Base-by-base conservation (phyloP, 2,329 filamentous ascomycete genomes). In the Botrytis fabae region DNA sequence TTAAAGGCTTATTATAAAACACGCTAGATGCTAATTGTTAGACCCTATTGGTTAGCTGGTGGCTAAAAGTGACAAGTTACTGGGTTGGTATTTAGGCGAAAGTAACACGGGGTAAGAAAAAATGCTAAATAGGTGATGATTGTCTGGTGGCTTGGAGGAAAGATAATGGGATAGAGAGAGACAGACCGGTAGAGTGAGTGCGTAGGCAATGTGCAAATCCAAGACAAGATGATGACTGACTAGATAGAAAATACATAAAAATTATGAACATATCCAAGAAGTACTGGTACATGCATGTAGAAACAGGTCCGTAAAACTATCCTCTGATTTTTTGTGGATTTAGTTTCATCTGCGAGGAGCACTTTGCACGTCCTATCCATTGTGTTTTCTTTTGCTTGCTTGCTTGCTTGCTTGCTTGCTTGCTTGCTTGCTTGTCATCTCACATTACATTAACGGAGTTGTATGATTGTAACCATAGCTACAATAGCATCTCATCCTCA, bases 61-160 rank as follows among this genome's bases (percentile, higher is more conserved):
- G 68, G 35, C 54, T 70, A 62, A 40, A 40, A 70, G 38, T 46
- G 68, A 61, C 54, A 70, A 70, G 54, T 32, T 28, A 40, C 59
- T 62, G 40, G 35, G 28, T 38, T 70, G n/a, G 9, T 7, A 18
- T 65, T 65, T 65, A 66, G 46, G 25, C 64, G 64, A 66, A 35
- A 66, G 64, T 66, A 54, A 40, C 64, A 66, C 64, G 64, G 64
- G 64, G 64, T 54, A 66, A 28, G 64, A 57, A 40, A 61, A 25
- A 60, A 35, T 57, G 46, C 44, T 60, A 38, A 63, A 63, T 38
- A 42, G 54, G 68, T 46, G 42, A 70, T 66, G 64, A 66, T 54
- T 54, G 25, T 61, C 69, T 64, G 9, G 59, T 46, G 48, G 68
- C 54, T 70, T 63, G 54, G 40, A 32, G 28, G 40, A 22, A 32